Percentiles rank a stretch among this genome's conserved stretches.
Conservation (phyloP, 2,329 filamentous ascomycete species). For the Coniosporium tulheliwenetii region DNA sequence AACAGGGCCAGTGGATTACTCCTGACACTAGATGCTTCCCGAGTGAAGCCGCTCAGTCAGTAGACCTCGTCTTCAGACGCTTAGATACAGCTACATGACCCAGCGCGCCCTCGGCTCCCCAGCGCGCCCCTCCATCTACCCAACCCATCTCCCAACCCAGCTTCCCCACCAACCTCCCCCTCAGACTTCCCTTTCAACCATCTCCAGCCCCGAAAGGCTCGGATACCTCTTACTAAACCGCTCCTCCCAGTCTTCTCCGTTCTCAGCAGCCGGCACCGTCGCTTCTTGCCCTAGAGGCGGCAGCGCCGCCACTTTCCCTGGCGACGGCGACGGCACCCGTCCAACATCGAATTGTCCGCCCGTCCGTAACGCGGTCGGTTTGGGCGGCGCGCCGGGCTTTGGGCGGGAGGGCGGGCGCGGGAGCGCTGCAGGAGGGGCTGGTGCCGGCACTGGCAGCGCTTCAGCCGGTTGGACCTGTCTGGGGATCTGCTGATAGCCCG, state of each 20-base stretch:
- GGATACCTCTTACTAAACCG: slow-evolving; percentile 80
- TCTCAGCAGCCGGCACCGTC: slow-evolving; percentile 32
- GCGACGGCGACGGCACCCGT: neutral
- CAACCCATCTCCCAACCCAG: too few species aligned
- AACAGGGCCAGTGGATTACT: too few species aligned
- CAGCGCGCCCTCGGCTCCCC: too few species aligned
- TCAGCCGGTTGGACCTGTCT: slow-evolving; percentile 1
- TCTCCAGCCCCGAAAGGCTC: slow-evolving; percentile 69
- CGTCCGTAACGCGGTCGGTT: slow-evolving; percentile 42
- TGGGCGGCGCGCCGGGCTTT: slow-evolving; percentile 39
- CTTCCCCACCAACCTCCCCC: too few species aligned
- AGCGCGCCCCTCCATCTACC: too few species aligned
- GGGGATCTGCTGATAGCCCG: neutral
- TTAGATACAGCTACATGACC: too few species aligned
- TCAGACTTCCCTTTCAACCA: slow-evolving; percentile 44
- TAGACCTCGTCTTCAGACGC: too few species aligned
- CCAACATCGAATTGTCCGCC: slow-evolving; percentile 15
- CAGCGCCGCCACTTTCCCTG: neutral
- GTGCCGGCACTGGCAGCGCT: slow-evolving; percentile 10
- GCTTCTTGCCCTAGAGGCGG: slow-evolving; percentile 13
- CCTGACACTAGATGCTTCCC: too few species aligned
- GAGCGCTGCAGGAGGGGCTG: slow-evolving; percentile 17
- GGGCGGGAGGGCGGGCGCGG: slow-evolving; percentile 16
- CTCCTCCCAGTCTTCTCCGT: slow-evolving; percentile 48
- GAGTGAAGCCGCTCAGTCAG: too few species aligned